phyloP scores from a whole-genome alignment of 352 stramenopile species.

The Globisporangium uncinulatum region DNA sequence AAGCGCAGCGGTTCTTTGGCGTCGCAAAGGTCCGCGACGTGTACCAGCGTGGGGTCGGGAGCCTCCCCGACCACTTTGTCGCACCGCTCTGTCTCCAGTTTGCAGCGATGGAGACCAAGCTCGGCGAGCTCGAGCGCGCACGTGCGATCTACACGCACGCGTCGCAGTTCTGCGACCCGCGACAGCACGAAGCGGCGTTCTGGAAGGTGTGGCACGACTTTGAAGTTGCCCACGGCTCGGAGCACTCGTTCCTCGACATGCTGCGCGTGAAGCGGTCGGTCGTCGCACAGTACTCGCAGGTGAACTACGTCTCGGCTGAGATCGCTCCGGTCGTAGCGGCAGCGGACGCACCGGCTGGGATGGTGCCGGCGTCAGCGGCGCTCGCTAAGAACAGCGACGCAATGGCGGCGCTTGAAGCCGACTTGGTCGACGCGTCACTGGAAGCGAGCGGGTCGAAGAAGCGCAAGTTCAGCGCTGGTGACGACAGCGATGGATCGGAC shows the following conservation, averaged over 20 bases:
- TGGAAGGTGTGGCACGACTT: conserved; percentile 97
- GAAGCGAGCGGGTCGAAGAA: conserved; percentile 38
- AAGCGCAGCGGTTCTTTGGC: conserved; percentile 95
- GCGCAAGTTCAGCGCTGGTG: conserved; percentile 51
- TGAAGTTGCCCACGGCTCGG: conserved; percentile 93
- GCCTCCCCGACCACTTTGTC: conserved; percentile 90
- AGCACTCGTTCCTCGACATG: conserved; percentile 99
- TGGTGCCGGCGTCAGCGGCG: conserved; percentile 46
- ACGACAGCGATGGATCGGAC: conserved; percentile 42
- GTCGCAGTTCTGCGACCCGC: conserved; percentile 96
- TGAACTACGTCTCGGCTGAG: conserved; percentile 96
- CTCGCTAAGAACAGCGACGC: conserved; percentile 69
- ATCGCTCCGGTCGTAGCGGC: conserved; percentile 37
- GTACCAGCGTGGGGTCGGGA: conserved; percentile 94
- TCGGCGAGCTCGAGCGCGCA: conserved; percentile 97
- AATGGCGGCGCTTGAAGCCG: conserved; percentile 82
- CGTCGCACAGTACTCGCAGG: conserved; percentile 93
- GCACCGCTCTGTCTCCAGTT: conserved; percentile 95
- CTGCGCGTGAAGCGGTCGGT: conserved; percentile 97
- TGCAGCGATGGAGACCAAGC: conserved; percentile 93
- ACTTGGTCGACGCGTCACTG: conserved; percentile 53
- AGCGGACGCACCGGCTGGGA: conserved; percentile 27
- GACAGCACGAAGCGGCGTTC: conserved; percentile 90
- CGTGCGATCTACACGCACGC: conserved; percentile 94
- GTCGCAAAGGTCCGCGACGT: conserved; percentile 95